Conservation (phyloP, 2,329 filamentous ascomycete species). For the Tolypocladium amazonense region DNA sequence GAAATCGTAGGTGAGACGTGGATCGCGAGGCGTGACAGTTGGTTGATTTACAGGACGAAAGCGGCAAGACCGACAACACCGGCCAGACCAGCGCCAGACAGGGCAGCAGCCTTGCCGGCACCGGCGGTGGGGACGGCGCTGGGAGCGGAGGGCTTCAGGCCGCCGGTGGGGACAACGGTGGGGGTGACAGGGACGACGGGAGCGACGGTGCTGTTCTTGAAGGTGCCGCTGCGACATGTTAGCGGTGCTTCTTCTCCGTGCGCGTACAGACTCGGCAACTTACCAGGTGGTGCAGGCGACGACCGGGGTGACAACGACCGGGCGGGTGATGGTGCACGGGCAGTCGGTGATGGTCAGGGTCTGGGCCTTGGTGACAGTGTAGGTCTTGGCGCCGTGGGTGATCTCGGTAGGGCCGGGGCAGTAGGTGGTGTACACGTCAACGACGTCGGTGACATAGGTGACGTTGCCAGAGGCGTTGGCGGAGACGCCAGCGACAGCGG, state of each 20-base stretch:
- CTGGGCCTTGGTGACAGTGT: slow-evolving; percentile 57
- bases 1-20: slow-evolving; percentile 29
- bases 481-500: slow-evolving; percentile 39
- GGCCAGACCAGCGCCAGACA: slow-evolving; percentile 49
- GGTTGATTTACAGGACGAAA: slow-evolving; percentile 44
- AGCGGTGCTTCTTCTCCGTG: slow-evolving; percentile 5
- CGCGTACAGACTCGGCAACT: slow-evolving; percentile 9
- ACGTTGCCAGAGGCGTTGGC: slow-evolving; percentile 30
- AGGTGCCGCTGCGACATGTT: slow-evolving; percentile 5
- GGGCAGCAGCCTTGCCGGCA: slow-evolving; percentile 44
- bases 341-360: slow-evolving; percentile 63
- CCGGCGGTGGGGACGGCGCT: slow-evolving; percentile 37
- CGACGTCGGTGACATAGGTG: slow-evolving; percentile 53
- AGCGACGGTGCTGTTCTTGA: slow-evolving; percentile 19
- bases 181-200: slow-evolving; percentile 12
- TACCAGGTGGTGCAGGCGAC: slow-evolving; percentile 46
- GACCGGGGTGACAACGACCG: slow-evolving; percentile 39
- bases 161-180: slow-evolving; percentile 7
- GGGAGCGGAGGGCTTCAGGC: slow-evolving; percentile 15
- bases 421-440: slow-evolving; percentile 59
- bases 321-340: slow-evolving; percentile 57
- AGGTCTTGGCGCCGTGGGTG: slow-evolving; percentile 54
- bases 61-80: slow-evolving; percentile 50
- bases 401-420: slow-evolving; percentile 58
- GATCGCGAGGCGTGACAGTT: slow-evolving; percentile 21